Evolutionary conservation across 352 stramenopile genomes (phyloP).

Genomic region (Pythium aristosporum): DNA sequence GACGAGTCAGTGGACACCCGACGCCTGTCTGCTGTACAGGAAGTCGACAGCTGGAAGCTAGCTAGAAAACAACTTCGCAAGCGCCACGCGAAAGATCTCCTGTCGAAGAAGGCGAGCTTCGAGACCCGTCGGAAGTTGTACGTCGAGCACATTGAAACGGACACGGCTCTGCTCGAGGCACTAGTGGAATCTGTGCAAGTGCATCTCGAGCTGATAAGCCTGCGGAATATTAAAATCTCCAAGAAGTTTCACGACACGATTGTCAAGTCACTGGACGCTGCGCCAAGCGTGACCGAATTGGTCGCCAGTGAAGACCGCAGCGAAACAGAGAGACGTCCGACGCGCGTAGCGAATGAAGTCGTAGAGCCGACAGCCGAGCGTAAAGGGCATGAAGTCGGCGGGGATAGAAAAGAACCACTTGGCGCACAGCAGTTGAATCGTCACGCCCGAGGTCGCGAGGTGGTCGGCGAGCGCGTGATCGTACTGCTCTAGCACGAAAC

Average conservation of each 20-base stretch:
- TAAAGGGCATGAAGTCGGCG: slow-evolving; percentile 77
- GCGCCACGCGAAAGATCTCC: background rate
- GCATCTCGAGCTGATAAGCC: background rate
- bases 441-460: slow-evolving; percentile 42
- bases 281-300: background rate
- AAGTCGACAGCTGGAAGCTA: background rate
- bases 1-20: background rate
- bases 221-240: background rate
- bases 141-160: background rate
- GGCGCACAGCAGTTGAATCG: slow-evolving; percentile 72
- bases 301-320: background rate
- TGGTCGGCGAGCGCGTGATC: slow-evolving; percentile 27
- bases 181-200: background rate
- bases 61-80: background rate
- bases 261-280: background rate
- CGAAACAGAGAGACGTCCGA: background rate
- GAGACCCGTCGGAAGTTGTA: background rate
- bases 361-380: slow-evolving; percentile 73
- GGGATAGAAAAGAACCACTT: slow-evolving; percentile 90
- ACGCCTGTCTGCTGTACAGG: background rate
- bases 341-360: slow-evolving; percentile 33
- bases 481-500: too few relatives aligned
- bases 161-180: background rate
- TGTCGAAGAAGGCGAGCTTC: background rate
- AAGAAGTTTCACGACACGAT: background rate